A percentile compares a stretch with the other conserved stretches of the same genome.
These are phyloP conservation scores for Ichthyophthirius multifiliis DNA, from an alignment of 169 alveolate species.

Conservation along the genomic window DNA sequence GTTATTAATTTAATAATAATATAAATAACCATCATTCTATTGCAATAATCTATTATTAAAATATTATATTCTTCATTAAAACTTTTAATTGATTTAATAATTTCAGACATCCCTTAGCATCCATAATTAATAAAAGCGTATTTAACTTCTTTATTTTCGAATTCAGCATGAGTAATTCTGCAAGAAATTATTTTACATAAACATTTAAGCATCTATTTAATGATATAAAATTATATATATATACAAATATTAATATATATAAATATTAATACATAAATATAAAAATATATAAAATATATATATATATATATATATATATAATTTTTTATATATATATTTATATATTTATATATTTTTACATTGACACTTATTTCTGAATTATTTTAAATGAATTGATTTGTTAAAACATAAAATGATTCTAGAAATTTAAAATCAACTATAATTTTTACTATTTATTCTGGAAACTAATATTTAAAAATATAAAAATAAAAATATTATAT, in stretches of 20 bases:
- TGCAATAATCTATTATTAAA: neutral
- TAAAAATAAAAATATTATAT: too few relatives aligned
- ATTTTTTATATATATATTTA: too few relatives aligned
- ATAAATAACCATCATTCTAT: neutral
- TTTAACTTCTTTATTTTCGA: neutral
- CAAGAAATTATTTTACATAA: neutral
- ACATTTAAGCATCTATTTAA: neutral
- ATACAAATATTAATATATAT: too few relatives aligned
- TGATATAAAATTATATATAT: neutral
- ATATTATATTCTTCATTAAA: neutral
- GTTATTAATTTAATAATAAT: too few relatives aligned
- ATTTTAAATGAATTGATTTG: neutral
- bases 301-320: too few relatives aligned
- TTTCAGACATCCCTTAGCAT: neutral
- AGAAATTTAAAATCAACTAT: neutral
- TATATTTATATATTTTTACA: too few relatives aligned
- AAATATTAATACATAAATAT: too few relatives aligned
- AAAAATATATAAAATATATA: too few relatives aligned
- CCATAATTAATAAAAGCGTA: neutral
- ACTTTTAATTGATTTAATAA: neutral
- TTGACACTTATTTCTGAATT: neutral
- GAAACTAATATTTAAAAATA: neutral
- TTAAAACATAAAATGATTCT: neutral
- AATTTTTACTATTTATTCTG: neutral
- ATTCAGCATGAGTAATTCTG: neutral